phyloP scores from a whole-genome alignment of 768 basidiomycete genomes.

The Hericium coralloides region DNA sequence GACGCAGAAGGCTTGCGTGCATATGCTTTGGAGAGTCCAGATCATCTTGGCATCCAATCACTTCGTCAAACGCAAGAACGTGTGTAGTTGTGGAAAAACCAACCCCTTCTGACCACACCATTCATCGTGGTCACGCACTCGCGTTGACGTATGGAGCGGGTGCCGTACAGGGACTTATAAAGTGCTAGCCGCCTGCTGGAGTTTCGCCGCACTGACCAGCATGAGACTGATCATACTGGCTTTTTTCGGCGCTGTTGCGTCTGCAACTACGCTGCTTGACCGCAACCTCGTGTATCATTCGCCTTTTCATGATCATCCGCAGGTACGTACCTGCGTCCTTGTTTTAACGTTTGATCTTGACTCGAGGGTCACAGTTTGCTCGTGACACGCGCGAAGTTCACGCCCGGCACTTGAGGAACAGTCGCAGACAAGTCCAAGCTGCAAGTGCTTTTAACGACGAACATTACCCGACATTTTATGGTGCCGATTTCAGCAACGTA shows the following conservation, averaged over 20 bases:
- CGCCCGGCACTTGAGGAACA: constrained; percentile 26
- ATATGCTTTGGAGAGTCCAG: neutral
- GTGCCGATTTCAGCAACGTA: constrained; percentile 40
- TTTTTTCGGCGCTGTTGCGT: neutral
- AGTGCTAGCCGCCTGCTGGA: too few species aligned
- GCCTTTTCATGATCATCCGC: constrained; percentile 22
- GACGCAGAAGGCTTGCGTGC: neutral
- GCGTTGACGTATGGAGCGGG: too few species aligned
- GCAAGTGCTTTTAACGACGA: constrained; percentile 34
- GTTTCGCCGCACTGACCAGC: too few species aligned
- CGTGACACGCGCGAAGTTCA: constrained; percentile 29
- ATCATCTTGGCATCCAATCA: neutral
- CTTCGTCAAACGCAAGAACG: neutral
- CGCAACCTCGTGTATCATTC: constrained; percentile 34
- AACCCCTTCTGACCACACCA: too few species aligned
- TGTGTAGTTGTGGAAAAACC: neutral
- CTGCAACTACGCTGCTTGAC: constrained; percentile 18
- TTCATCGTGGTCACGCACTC: too few species aligned
- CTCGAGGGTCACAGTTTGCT: constrained; percentile 24
- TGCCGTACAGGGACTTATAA: too few species aligned
- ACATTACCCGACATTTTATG: constrained; percentile 43
- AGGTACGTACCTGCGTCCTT: constrained; percentile 2
- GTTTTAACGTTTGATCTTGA: neutral
- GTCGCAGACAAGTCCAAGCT: constrained; percentile 28
- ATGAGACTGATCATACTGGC: neutral